Base-by-base conservation (phyloP, 225 moss, liverwort and hornwort genomes). In the Pseudoscleropodium purum region DNA sequence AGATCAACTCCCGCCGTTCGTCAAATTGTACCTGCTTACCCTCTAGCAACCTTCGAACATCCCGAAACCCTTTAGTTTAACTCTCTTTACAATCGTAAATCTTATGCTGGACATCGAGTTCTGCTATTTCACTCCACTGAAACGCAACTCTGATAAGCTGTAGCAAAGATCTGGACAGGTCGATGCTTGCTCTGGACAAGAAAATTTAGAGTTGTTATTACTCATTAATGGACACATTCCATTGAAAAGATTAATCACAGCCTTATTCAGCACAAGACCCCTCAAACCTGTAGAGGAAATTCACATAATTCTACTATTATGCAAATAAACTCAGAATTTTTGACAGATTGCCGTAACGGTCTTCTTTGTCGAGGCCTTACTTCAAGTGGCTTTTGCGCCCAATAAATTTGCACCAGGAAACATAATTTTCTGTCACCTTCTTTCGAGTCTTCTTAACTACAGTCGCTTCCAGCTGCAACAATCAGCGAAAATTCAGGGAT, bases 341-440 rank as follows among this genome's bases (percentile, higher is more conserved):
- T 29, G 56, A 47, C 36, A 31, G 56, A 70, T 78, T 41, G 72
- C 64, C 45, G 57, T 23, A 47, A 88, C 63, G 83, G 33, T 65
- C n/a, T 82, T 83, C 33, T 64, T 82, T 57, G 57, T 76, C 51
- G 72, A 92, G 43, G 47, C 39, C 93, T 90, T 92, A 94, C 94
- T 82, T 94, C 79, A 94, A 86, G 34, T 91, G 90, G 78, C 88
- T 92, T 80, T 85, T 94, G 65, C 86, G 88, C 80, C 92, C 95
- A 63, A 98, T 87, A 85, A 97, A 98, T 88, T 89, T 96, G 90
- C 96, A 96, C 98, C 98, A 98, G 85, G 93, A 92, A 39, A 95
- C 89, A 86, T 98, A 98, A 91, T 98, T 98, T 87, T 96, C 95
- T 52, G 97, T 97, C 74, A 96, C 89, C 88, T 97, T 97, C 90